Evolutionary conservation across 2,329 filamentous ascomycete genomes (phyloP).

Genomic region (Rachicladosporium sp.): DNA sequence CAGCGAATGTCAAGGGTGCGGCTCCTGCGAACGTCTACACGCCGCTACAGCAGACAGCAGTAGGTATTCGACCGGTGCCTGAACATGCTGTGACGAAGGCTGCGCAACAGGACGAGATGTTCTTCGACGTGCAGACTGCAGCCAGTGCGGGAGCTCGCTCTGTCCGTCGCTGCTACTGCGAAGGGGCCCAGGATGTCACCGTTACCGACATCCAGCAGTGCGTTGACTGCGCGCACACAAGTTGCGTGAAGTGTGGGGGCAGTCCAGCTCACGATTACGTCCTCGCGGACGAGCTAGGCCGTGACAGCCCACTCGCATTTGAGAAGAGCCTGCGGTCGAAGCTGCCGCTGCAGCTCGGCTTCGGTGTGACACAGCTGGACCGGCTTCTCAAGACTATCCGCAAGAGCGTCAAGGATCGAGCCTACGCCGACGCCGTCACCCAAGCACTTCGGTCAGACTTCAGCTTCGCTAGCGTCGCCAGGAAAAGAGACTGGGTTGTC

Average conservation of each 20-base stretch:
- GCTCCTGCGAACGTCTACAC: too few species aligned
- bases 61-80: too few species aligned
- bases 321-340: constrained; percentile 8
- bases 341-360: constrained; percentile 8
- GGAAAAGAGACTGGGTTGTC: constrained; percentile 28
- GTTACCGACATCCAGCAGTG: constrained; percentile 35
- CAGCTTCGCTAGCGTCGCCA: constrained; percentile 22
- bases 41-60: too few species aligned
- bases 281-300: background rate
- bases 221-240: constrained; percentile 40
- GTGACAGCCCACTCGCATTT: constrained; percentile 8
- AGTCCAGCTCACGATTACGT: constrained; percentile 41
- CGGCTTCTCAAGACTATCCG: background rate
- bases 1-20: too few species aligned
- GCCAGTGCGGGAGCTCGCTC: background rate
- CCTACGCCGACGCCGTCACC: constrained; percentile 22
- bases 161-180: constrained; percentile 40
- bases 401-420: background rate
- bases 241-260: constrained; percentile 41
- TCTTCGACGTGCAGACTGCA: too few species aligned
- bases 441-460: constrained; percentile 24
- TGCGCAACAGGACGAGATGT: too few species aligned
- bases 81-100: too few species aligned
- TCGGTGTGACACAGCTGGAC: too few species aligned
- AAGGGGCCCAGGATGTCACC: constrained; percentile 33